Conservation (phyloP, 2,329 filamentous ascomycete genomes). For the Talaromyces rugulosus region DNA sequence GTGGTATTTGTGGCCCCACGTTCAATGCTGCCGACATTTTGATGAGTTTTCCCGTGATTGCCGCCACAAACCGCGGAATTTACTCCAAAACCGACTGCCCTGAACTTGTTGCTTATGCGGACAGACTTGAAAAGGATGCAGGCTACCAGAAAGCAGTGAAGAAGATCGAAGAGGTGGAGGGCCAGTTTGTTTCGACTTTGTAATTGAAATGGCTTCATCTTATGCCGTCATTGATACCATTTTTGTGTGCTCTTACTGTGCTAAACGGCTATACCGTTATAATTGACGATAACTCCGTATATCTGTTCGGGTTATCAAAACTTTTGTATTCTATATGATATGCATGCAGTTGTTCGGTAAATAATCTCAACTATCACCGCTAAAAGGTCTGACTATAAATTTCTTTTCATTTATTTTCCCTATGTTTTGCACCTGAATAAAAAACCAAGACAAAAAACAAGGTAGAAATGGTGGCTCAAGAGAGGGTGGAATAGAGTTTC, state of each 20-base stretch:
- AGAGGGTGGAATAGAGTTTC: not conserved
- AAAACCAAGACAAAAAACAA: not conserved
- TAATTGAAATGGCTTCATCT: not conserved
- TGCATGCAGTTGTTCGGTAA: not conserved
- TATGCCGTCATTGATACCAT: not conserved
- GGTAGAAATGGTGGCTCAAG: not conserved
- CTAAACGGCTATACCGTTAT: not conserved
- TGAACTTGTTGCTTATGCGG: constrained; percentile 31
- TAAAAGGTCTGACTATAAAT: not conserved
- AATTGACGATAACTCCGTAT: not conserved
- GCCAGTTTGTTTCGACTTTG: constrained; percentile 14
- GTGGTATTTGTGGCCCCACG: constrained; percentile 39
- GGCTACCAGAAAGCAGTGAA: constrained; percentile 37
- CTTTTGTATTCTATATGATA: not conserved
- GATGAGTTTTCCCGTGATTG: constrained; percentile 44
- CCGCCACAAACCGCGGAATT: constrained; percentile 28
- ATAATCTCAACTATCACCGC: not conserved
- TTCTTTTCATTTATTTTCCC: too few relatives aligned
- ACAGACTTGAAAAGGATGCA: constrained; percentile 31
- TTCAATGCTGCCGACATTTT: constrained; percentile 45
- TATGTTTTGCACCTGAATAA: not conserved
- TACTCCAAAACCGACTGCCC: constrained; percentile 36
- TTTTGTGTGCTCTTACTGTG: not conserved
- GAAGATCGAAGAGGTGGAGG: constrained; percentile 40
- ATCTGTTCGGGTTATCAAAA: not conserved